Conservation (phyloP, 176 grass and related monocot genomes). For the Poa pratensis region DNA sequence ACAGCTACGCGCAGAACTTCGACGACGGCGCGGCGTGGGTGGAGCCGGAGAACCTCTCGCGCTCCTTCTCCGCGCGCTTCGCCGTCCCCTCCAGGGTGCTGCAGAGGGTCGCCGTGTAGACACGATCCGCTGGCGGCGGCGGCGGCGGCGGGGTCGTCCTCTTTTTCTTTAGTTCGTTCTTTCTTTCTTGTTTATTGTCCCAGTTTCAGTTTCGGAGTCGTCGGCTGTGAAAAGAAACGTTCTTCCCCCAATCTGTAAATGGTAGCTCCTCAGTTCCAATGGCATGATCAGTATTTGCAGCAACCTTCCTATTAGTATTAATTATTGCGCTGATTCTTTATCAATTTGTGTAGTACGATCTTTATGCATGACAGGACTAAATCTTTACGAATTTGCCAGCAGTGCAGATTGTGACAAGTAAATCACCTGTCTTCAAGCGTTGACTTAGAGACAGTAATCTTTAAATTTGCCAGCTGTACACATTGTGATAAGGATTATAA, state of each 20-base stretch:
- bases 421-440: not conserved
- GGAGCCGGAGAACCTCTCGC: conserved; percentile 82
- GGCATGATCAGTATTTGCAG: conserved; percentile 8
- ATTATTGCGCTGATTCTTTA: not conserved
- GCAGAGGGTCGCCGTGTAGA: conserved; percentile 53
- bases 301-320: not conserved
- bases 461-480: not conserved
- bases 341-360: not conserved
- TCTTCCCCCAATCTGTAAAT: conserved; percentile 44
- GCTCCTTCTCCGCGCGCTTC: conserved; percentile 90
- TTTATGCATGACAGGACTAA: not conserved
- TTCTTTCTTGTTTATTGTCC: not conserved
- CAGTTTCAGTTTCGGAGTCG: conserved; percentile 28
- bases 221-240: conserved; percentile 37
- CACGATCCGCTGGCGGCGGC: not conserved
- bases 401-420: not conserved
- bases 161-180: not conserved
- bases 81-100: conserved; percentile 66
- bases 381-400: not conserved
- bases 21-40: conserved; percentile 79
- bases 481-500: not conserved
- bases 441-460: not conserved
- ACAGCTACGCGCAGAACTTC: conserved; percentile 94
- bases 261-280: not conserved
- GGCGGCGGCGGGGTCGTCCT: not conserved